Conservation (phyloP, 371 early-diverging fungal genomes). For the Apophysomyces sp. region DNA sequence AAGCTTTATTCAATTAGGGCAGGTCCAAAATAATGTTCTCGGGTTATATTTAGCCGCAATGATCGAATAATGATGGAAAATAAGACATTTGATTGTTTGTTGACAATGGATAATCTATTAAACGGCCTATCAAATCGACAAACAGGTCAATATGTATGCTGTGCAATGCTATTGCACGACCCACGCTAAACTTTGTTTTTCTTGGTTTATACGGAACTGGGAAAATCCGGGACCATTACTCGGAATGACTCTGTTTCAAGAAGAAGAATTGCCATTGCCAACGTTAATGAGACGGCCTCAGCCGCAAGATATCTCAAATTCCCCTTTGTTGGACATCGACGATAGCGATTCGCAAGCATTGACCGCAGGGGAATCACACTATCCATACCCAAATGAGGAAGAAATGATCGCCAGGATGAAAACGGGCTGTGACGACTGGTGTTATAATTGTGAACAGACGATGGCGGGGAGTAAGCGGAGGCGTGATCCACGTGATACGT, state of each 20-base stretch:
- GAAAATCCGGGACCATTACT: background rate
- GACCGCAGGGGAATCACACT: too few relatives aligned
- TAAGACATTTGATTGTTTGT: background rate
- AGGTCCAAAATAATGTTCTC: background rate
- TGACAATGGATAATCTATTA: background rate
- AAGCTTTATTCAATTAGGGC: too few relatives aligned
- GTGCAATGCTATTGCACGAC: background rate
- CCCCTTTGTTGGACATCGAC: too few relatives aligned
- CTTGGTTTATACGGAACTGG: background rate
- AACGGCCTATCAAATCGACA: background rate
- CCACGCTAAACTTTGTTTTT: background rate
- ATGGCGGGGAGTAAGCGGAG: too few relatives aligned
- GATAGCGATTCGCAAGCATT: too few relatives aligned
- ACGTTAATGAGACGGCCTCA: too few relatives aligned
- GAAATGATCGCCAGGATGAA: too few relatives aligned
- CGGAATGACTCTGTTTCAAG: background rate
- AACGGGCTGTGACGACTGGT: too few relatives aligned
- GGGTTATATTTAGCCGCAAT: background rate
- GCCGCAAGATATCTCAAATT: too few relatives aligned
- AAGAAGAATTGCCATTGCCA: background rate
- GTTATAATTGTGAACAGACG: too few relatives aligned
- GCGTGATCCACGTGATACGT: too few relatives aligned
- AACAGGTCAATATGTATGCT: background rate
- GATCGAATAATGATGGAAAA: background rate
- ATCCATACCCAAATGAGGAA: too few relatives aligned